Evolutionary conservation across 257 asterid genomes (phyloP).

Genomic region (Solanum corneliomulleri): DNA sequence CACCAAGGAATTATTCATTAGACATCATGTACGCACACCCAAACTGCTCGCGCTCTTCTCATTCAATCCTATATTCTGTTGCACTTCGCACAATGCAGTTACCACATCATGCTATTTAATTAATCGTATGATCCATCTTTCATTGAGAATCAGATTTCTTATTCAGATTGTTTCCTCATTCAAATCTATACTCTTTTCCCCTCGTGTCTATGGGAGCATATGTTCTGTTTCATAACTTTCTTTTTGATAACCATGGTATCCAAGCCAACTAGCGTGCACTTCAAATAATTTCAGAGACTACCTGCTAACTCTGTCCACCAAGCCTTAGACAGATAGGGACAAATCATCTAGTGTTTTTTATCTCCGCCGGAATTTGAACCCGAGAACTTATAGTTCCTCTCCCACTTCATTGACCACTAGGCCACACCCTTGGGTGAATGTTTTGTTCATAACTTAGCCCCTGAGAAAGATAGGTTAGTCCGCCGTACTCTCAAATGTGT

Average conservation of each 20-base stretch:
- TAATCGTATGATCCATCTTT: background rate
- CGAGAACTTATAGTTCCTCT: background rate
- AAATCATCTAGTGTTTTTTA: background rate
- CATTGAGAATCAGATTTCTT: background rate
- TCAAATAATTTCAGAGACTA: background rate
- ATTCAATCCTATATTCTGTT: background rate
- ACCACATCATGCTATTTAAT: background rate
- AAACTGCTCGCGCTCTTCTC: background rate
- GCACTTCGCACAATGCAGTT: background rate
- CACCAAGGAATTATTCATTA: background rate
- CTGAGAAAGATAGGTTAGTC: background rate
- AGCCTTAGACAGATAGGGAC: background rate
- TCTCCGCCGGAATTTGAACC: background rate
- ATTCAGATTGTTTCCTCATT: background rate
- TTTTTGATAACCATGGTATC: background rate
- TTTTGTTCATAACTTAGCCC: background rate
- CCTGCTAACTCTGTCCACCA: background rate
- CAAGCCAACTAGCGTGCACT: background rate
- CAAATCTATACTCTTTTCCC: background rate
- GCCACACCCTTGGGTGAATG: background rate
- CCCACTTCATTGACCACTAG: background rate
- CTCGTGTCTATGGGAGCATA: background rate
- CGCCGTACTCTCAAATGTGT: background rate
- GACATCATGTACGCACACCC: background rate
- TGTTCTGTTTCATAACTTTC: background rate